Conservation (phyloP, 1,284 basidiomycete species). For the Fomitiporia mediterranea region DNA sequence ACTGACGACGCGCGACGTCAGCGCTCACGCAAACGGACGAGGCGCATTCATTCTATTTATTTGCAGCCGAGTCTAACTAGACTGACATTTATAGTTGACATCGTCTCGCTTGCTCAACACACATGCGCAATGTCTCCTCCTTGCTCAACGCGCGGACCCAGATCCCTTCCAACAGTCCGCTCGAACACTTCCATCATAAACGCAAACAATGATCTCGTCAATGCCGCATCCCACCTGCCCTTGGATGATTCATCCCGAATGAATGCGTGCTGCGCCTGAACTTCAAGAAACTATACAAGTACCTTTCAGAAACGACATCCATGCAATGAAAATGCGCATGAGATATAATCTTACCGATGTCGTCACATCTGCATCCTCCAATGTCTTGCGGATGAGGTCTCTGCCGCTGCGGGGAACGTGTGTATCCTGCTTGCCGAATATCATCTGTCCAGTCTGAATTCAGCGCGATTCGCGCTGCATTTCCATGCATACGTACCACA, state of each 20-base stretch:
- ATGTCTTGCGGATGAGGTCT: slow-evolving; percentile 73
- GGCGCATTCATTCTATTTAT: not conserved
- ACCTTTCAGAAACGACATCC: not conserved
- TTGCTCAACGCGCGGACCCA: slow-evolving; percentile 57
- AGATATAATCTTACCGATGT: slow-evolving; percentile 50
- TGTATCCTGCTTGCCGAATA: slow-evolving; percentile 85
- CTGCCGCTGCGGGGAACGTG: slow-evolving; percentile 77
- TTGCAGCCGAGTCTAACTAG: too few species aligned
- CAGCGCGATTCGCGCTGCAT: not conserved
- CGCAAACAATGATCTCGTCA: slow-evolving; percentile 74
- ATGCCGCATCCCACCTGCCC: slow-evolving; percentile 89
- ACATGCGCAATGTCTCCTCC: slow-evolving; percentile 64
- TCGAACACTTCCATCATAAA: slow-evolving; percentile 95
- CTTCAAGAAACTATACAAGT: slow-evolving; percentile 72
- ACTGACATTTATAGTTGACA: slow-evolving; percentile 5
- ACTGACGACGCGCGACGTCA: slow-evolving; percentile 2
- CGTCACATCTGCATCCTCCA: slow-evolving; percentile 74
- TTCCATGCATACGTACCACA: slow-evolving; percentile 46
- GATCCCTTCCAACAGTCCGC: slow-evolving; percentile 75
- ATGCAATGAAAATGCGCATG: slow-evolving; percentile 1
- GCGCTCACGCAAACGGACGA: not conserved
- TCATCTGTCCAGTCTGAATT: slow-evolving; percentile 52
- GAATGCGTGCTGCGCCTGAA: slow-evolving; percentile 93
- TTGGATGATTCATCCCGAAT: slow-evolving; percentile 88
- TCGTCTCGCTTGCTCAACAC: slow-evolving; percentile 43